Conservation (phyloP, 768 basidiomycete genomes). For the Psilocybe cubensis region DNA sequence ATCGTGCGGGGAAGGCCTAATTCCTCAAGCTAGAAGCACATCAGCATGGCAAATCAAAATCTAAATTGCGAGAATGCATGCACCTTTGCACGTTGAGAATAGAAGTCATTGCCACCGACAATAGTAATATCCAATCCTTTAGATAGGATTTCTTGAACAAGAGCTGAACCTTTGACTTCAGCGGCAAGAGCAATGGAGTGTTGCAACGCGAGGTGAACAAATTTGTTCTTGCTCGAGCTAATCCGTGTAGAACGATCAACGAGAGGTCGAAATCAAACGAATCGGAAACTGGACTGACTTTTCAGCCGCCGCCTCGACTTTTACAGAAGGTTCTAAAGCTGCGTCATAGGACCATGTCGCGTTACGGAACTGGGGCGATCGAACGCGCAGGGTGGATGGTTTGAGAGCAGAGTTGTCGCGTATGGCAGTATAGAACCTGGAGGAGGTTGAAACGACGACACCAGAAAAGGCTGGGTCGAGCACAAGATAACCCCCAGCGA, state of each 20-base stretch:
- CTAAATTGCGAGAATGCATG: constrained; percentile 20
- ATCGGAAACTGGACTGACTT: constrained; percentile 38
- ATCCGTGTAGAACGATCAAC: constrained; percentile 10
- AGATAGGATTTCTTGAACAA: constrained; percentile 45
- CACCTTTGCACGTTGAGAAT: constrained; percentile 90
- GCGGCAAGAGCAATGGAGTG: constrained; percentile 70
- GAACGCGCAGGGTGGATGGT: constrained; percentile 62
- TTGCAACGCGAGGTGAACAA: constrained; percentile 88
- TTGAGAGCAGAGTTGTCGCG: constrained; percentile 34
- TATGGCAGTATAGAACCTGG: constrained; percentile 89
- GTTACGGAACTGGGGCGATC: constrained; percentile 89
- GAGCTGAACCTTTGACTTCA: constrained; percentile 55
- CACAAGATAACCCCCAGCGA: constrained; percentile 97
- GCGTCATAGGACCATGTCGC: constrained; percentile 79
- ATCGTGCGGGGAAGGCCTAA: constrained; percentile 64
- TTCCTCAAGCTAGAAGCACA: constrained; percentile 56
- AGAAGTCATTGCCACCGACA: constrained; percentile 96
- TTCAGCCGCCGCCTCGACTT: constrained; percentile 35
- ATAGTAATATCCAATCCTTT: constrained; percentile 77
- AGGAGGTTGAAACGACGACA: constrained; percentile 88
- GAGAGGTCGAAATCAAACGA: constrained; percentile 13
- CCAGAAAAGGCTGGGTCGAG: constrained; percentile 88
- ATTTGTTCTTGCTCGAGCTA: constrained; percentile 78
- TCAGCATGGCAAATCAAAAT: background rate
- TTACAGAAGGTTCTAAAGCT: constrained; percentile 36